phyloP scores from a whole-genome alignment of 768 basidiomycete species.

The Mycena galericulata region DNA sequence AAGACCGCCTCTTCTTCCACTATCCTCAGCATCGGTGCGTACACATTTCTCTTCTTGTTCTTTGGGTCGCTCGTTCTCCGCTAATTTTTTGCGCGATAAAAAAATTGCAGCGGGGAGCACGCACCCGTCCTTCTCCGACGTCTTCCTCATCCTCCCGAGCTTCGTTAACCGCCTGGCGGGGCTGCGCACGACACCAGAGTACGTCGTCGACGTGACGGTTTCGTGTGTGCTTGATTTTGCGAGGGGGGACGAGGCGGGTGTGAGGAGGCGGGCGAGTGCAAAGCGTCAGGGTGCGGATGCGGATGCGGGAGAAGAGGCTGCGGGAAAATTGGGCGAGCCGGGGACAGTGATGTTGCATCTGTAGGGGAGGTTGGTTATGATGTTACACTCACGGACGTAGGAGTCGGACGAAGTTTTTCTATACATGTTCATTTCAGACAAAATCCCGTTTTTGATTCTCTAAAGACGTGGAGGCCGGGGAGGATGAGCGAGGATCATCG shows the following conservation, averaged over 20 bases:
- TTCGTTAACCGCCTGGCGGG: conserved; percentile 6
- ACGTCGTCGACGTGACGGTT: background rate
- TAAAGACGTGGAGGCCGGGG: too few relatives aligned
- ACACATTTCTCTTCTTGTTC: background rate
- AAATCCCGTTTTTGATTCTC: too few relatives aligned
- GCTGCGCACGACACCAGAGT: conserved; percentile 3
- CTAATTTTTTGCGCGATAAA: background rate
- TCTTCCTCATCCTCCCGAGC: conserved; percentile 8
- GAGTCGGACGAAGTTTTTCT: too few relatives aligned
- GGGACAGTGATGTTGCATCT: conserved; percentile 3
- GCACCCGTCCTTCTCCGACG: conserved; percentile 8
- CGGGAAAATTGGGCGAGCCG: background rate
- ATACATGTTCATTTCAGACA: too few relatives aligned
- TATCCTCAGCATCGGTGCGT: conserved; percentile 5
- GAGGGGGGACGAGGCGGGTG: conserved; percentile 1
- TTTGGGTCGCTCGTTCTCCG: background rate
- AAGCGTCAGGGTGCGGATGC: background rate
- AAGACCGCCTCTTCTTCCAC: background rate
- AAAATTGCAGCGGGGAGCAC: conserved; percentile 3
- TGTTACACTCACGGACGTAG: too few relatives aligned
- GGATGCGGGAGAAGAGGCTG: background rate
- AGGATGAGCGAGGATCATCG: too few relatives aligned
- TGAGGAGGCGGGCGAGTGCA: conserved; percentile 4
- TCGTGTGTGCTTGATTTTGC: background rate
- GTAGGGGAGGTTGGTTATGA: too few relatives aligned